Percentiles rank a stretch among this genome's conserved stretches.
phyloP scores from a whole-genome alignment of 352 stramenopile species.

The Globisporangium abappressorium region DNA sequence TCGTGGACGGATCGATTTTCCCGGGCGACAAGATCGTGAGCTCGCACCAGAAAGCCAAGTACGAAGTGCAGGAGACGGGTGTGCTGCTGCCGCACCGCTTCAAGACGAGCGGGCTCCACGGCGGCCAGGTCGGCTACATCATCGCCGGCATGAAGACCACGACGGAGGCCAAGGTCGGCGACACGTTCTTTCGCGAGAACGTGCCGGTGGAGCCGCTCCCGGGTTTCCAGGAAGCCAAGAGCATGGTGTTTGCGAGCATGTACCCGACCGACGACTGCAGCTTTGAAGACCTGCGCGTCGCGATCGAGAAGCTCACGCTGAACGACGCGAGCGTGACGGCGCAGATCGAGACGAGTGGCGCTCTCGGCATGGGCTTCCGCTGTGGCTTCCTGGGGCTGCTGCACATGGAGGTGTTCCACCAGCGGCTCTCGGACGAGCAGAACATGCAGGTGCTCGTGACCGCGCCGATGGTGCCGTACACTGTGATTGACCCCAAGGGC shows the following conservation, averaged over 20 bases:
- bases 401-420: conserved; percentile 98
- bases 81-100: conserved; percentile 88
- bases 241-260: conserved; percentile 99
- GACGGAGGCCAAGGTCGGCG: conserved; percentile 92
- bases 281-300: conserved; percentile 95
- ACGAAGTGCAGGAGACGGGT: conserved; percentile 95
- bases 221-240: conserved; percentile 79
- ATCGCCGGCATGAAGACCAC: conserved; percentile 97
- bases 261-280: conserved; percentile 95
- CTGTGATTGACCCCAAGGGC: conserved; percentile 66
- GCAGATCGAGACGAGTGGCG: conserved; percentile 93
- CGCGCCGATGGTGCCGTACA: conserved; percentile 98
- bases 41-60: conserved; percentile 80
- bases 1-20: conserved; percentile 90
- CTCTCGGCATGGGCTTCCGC: conserved; percentile 94
- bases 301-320: conserved; percentile 95
- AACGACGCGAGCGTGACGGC: conserved; percentile 97
- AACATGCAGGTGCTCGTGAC: conserved; percentile 97
- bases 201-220: conserved; percentile 60
- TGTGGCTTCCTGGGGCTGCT: conserved; percentile 97
- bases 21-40: conserved; percentile 79
- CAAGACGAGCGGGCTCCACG: conserved; percentile 79
- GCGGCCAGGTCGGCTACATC: conserved; percentile 96
- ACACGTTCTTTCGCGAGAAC: conserved; percentile 80
- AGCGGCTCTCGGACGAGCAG: conserved; percentile 97